Conservation (phyloP, 306 rosid species). For the Mimosa pudica region DNA sequence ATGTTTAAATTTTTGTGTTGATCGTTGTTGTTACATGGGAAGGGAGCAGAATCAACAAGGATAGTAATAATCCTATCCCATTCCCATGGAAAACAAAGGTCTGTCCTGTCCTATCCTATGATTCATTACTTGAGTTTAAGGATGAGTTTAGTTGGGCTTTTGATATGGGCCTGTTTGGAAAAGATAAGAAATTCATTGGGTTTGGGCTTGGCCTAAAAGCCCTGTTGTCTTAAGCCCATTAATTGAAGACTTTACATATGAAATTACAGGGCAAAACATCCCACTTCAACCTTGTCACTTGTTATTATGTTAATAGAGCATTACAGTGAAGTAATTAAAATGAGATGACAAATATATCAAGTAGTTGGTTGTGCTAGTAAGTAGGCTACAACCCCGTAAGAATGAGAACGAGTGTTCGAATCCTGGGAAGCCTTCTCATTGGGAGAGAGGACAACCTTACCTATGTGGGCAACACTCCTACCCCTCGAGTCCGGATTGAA, state of each 20-base stretch:
- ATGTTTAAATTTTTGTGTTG: not conserved
- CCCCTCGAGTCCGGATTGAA: too few relatives aligned
- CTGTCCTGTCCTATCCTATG: not conserved
- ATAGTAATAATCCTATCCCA: not conserved
- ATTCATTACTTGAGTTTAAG: not conserved
- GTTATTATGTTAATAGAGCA: not conserved
- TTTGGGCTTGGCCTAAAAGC: not conserved
- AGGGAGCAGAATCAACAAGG: not conserved
- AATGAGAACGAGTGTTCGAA: too few relatives aligned
- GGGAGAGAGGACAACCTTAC: too few relatives aligned
- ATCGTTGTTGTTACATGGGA: slow-evolving; percentile 17
- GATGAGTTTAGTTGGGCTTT: not conserved
- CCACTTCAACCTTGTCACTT: too few relatives aligned
- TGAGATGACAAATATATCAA: too few relatives aligned
- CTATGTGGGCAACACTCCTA: too few relatives aligned
- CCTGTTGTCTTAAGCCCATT: not conserved
- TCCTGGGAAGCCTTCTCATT: too few relatives aligned
- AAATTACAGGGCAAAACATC: too few relatives aligned
- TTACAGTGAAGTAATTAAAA: not conserved
- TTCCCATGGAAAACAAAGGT: not conserved
- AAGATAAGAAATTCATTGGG: not conserved
- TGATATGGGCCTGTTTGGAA: not conserved
- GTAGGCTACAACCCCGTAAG: too few relatives aligned
- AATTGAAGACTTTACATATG: not conserved
- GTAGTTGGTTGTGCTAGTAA: too few relatives aligned